phyloP scores from a whole-genome alignment of 169 alveolate genomes.

The Plasmodium inui region DNA sequence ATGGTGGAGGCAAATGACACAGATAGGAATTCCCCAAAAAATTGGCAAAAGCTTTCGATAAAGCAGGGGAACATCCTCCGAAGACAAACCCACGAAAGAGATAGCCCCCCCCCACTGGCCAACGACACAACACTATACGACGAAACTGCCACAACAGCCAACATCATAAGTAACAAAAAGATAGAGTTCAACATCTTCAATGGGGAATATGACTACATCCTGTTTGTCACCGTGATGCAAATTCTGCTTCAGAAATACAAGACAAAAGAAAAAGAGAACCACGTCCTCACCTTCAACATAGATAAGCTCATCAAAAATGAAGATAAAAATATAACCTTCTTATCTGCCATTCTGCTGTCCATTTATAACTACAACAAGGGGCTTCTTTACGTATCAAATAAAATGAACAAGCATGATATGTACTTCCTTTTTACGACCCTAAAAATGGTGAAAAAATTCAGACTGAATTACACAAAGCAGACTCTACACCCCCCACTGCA shows the following conservation, averaged over 20 bases:
- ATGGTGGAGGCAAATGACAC: background rate
- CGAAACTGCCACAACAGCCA: background rate
- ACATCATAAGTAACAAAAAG: slow-evolving; percentile 10
- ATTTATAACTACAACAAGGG: slow-evolving; percentile 69
- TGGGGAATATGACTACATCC: slow-evolving; percentile 64
- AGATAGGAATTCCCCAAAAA: background rate
- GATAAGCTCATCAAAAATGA: slow-evolving; percentile 51
- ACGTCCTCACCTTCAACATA: slow-evolving; percentile 22
- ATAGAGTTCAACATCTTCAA: slow-evolving; percentile 53
- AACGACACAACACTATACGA: background rate
- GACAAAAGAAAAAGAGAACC: slow-evolving; percentile 29
- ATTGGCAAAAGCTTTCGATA: background rate
- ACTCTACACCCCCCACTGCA: background rate
- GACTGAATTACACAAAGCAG: slow-evolving; percentile 1
- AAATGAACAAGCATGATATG: slow-evolving; percentile 64
- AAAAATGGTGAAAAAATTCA: slow-evolving; percentile 18
- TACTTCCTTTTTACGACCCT: slow-evolving; percentile 30
- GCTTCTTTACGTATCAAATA: slow-evolving; percentile 21
- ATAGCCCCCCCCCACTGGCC: background rate
- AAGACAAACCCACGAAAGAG: background rate
- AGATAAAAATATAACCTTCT: slow-evolving; percentile 61
- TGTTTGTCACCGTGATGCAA: slow-evolving; percentile 64
- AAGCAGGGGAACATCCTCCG: background rate
- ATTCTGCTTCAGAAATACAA: slow-evolving; percentile 59
- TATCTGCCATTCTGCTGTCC: slow-evolving; percentile 57